Percentiles rank a stretch among this genome's conserved stretches.
Evolutionary conservation across 129 eudicot genomes (phyloP).

Genomic region (Tagetes patula): DNA sequence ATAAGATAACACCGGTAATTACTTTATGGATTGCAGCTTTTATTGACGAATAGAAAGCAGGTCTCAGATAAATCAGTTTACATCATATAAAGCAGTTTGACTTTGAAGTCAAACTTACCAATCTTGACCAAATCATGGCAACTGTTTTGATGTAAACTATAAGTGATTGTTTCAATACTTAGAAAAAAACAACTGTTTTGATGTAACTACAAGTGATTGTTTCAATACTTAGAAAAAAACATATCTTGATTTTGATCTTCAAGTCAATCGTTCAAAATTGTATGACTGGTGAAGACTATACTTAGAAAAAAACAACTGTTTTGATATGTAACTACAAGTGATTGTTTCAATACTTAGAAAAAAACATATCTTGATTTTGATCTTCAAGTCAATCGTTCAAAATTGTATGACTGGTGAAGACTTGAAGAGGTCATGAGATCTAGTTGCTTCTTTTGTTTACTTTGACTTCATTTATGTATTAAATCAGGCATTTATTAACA

Average conservation of each 20-base stretch:
- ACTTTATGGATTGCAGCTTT: conserved; percentile 10
- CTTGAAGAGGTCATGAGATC: conserved; percentile 8
- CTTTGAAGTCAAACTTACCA: too few species aligned
- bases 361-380: neutral
- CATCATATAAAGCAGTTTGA: too few species aligned
- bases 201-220: neutral
- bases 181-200: neutral
- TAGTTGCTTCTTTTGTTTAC: neutral
- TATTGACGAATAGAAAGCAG: neutral
- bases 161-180: too few species aligned
- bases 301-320: neutral
- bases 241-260: neutral
- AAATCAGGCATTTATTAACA: conserved; percentile 23
- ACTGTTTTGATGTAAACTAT: too few species aligned
- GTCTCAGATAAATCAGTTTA: too few species aligned
- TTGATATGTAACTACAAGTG: neutral
- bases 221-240: neutral
- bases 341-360: neutral
- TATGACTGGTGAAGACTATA: neutral
- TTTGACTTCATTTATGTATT: neutral
- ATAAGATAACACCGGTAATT: conserved; percentile 85
- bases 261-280: neutral
- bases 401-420: conserved; percentile 6
- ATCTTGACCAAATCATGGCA: too few species aligned
- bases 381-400: neutral